Evolutionary conservation across 208 protist species (phyloP), one percentile per base, ranked within the genome.

Genomic region (Trypanosoma avium): DNA sequence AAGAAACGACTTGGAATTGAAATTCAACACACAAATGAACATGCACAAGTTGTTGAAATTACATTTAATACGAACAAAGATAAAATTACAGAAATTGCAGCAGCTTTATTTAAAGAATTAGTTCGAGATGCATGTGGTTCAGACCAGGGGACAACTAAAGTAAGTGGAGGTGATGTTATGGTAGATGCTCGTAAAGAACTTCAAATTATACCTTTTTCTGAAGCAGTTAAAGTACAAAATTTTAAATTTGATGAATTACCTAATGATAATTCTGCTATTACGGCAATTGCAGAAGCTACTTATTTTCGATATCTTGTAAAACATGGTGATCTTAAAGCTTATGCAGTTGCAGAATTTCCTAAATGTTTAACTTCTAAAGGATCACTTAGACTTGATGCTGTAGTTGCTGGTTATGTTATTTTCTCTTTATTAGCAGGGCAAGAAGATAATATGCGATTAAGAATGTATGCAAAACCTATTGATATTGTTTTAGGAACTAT

Each of bases 181-280:
- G 68, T 96, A 2, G 88, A 94, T 60, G 69, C 77, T 6, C 53
- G 42, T 17, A 67, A 67, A 8, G 67, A 70, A 35, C 56, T 93
- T 4, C 19, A 26, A 10, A 47, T 62, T 36, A 73, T 71, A 17
- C 49, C 59, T n/a, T 96, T 96, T 38, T 46, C 70, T 19, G 73
- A 89, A 13, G 73, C 73, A 4, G 82, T 96, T 10, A 46, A 24
- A 24, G 65, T 88, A 9, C 67, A 65, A 15, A 67, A 68, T 27
- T 82, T 96, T 55, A 61, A 75, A 46, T 94, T 96, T 54, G 67
- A 72, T n/a, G 86, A 88, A 29, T 61, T 96, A 21, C 90, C 90
- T 0, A 68, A 53, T 13, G 75, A 82, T 59, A 86, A 84, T 57
- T 30, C 74, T 10, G 69, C 70, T 24, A 64, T 94, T 24, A 73